Base-by-base conservation (phyloP, 2,329 filamentous ascomycete species). In the Botryotinia narcissicola region DNA sequence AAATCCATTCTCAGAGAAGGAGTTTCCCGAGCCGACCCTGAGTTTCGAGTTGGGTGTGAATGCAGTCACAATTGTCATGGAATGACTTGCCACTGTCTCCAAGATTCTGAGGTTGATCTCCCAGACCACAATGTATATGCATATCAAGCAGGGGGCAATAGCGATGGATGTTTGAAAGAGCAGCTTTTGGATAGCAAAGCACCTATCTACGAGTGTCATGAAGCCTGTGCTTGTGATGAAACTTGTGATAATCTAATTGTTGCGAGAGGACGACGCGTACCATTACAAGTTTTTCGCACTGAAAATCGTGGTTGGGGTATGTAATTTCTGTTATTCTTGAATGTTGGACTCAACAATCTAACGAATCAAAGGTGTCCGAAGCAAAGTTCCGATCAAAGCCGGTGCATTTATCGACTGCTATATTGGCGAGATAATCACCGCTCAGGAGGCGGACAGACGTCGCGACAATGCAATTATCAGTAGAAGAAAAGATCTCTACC, bases 331-430 rank as follows among this genome's bases (percentile, higher is more conserved):
- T 29, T 6, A 57, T 48, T 61, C 60, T 54, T 37, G 14, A 2
- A 40, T 40, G 29, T 48, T 29, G 1, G 35, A n/a, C 1, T 16
- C 40, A 32, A 51, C 46, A 64, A 32, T 57, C 75, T 77, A 70
- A 78, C 44, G 40, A 46, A 32, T 12, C 35, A 25, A 71, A 90
- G 88, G 91, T 46, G 87, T 97, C 0, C 86, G 89, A 12, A 91
- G 90, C 74, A 86, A 87, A 6, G 84, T 90, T 4, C 84, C 89
- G 32, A 87, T 97, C 3, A 87, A 87, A 72, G 85, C 87, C 75
- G 93, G 93, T 4, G 92, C 95, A 76, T 96, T 94, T 78, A 89
- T 97, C 59, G 93, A 95, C 80, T 88, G 87, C 12, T 97, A 96
- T 79, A 86, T 94, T 12, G 93, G 93, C 20, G 90, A 92, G 80